Evolutionary conservation across 1,284 basidiomycete species (phyloP), one percentile per base, ranked within the genome.

Genomic region (Trichosporon asahii): DNA sequence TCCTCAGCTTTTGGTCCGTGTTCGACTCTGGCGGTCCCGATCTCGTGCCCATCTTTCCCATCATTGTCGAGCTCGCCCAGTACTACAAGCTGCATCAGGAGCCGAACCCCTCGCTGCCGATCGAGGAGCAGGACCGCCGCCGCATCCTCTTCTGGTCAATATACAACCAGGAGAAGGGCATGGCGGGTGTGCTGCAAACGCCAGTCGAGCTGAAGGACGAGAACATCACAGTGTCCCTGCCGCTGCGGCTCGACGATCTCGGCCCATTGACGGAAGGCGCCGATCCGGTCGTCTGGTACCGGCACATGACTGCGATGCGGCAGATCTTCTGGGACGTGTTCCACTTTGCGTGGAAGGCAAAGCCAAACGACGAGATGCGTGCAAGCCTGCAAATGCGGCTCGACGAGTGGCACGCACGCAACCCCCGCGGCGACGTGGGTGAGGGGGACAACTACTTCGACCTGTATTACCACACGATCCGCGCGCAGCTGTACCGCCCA

Each of bases 381-480:
- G 23, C 29, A 8, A 61, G 57, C 23, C 64, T 68, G 2, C 63
- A 68, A 7, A 7, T 8, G 0, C 63, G 66, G 2, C 66, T 70
- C 9, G 69, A 70, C 55, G 69, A 65, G 23, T 70, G 69, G 69
- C 33, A 67, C 64, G 35, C 63, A 18, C 55, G 35, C 15, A 53
- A 25, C 27, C 35, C 37, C 7, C 25, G 37, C 37, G 37, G 33
- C 21, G 4, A 25, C n/a, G 27, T 35, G 27, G 12, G 31, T 37
- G 37, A 65, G 18, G 12, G 6, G 18, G 61, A 64, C n/a, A 61
- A 55, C 53, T 55, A 60, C 53, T 65, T 70, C 21, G 69, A 70
- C 66, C 66, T 67, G 29, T 70, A 70, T 64, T 70, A 67, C 40
- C 63, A 70, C 64, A 33, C 64, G 8, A 46, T 68, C 18, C 63